These are phyloP conservation scores for Magnusiomyces paraingens DNA, from an alignment of 1,139 yeast species.

Conservation along the genomic window DNA sequence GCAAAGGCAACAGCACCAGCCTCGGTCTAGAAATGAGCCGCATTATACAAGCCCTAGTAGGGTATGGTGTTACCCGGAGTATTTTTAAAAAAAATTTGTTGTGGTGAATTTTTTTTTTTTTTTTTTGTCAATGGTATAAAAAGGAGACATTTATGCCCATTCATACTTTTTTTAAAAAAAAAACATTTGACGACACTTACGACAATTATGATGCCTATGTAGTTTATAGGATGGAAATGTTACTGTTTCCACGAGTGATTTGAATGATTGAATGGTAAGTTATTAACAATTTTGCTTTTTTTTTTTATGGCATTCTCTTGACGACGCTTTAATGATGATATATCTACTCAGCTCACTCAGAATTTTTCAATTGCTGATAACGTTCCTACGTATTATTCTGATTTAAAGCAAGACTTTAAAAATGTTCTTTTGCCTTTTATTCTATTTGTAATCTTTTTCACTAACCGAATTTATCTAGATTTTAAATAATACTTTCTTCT, in stretches of 20 bases:
- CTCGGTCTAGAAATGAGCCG: not conserved
- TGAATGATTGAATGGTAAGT: not conserved
- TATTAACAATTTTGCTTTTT: not conserved
- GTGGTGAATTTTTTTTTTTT: not conserved
- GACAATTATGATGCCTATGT: not conserved
- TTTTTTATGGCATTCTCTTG: not conserved
- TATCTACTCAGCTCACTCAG: slow-evolving; percentile 24
- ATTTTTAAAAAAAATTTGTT: not conserved
- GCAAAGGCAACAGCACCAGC: not conserved
- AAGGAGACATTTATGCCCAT: no score
- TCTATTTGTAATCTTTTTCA: no score
- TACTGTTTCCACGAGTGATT: no score
- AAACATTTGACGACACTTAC: no score
- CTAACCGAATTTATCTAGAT: no score
- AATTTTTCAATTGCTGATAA: slow-evolving; percentile 17
- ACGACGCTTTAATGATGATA: slow-evolving; percentile 16
- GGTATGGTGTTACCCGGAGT: slow-evolving; percentile 9
- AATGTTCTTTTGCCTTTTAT: no score
- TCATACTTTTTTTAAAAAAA: no score
- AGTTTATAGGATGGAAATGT: no score
- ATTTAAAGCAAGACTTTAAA: not conserved
- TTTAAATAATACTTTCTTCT: no score
- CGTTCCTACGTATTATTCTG: not conserved
- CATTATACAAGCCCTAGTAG: not conserved
- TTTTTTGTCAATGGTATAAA: no score